Evolutionary conservation across 768 basidiomycete genomes (phyloP), one percentile per base, ranked within the genome.

Genomic region (Boletus sensibilis): DNA sequence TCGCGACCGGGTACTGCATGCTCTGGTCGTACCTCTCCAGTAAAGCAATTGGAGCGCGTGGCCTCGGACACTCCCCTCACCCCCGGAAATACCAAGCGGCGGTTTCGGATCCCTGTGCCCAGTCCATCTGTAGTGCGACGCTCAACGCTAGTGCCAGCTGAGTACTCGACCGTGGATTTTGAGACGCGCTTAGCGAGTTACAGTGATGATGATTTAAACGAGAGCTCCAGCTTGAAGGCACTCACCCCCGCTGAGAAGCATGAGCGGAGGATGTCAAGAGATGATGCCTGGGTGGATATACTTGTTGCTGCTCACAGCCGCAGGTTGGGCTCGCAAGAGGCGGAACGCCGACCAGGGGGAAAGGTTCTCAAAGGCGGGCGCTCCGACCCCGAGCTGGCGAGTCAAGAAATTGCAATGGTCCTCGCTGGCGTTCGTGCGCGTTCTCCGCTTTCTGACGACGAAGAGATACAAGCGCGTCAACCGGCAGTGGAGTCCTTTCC

Each of bases 231-330:
- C 59, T 59, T 69, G 43, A 75, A 74, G 58, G 63, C 67, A 13
- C 57, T 64, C 40, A 75, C 81, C 72, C 76, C 76, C 64, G 69
- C 78, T 20, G 66, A 73, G 38, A 71, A 69, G 21, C 71, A 79
- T 37, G 76, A 79, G 38, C 71, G 73, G 72, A 74, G 64, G 72
- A 72, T 68, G 61, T 77, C 78, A 20, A 75, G 72, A 61, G 86
- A 89, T 49, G 92, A 93, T 64, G 89, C 90, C 5, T 92, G 92
- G 90, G 90, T 93, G 40, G 92, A 93, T 71, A 93, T 93, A 40
- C 73, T 92, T 11, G 90, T 93, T 2, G 84, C 83, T 42, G 81
- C 68, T 14, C 81, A 80, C 60, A 69, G 62, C 35, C 73, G 85
- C 40, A 71, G 85, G 40, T 69, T 86, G 66, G 79, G 67, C 1